Percentiles rank a stretch among this genome's conserved stretches.
These are phyloP conservation scores for Saccharum hybrid DNA, from an alignment of 202 grass and related monocot species.

Conservation along the genomic window DNA sequence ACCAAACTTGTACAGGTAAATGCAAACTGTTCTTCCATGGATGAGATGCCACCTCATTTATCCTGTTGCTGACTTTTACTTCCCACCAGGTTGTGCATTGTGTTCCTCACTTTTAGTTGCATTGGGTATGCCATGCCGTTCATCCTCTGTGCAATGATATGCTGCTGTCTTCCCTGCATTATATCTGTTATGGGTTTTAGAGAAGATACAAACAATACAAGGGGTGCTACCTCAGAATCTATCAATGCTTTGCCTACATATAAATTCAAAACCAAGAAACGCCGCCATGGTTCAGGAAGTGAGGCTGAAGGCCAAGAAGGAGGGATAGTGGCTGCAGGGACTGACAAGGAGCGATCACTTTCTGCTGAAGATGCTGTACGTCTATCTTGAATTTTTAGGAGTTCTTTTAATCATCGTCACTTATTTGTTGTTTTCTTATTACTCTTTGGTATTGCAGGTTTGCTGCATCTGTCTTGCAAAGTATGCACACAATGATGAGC, in stretches of 20 bases:
- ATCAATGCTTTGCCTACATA: slow-evolving; percentile 87
- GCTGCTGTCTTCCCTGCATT: slow-evolving; percentile 94
- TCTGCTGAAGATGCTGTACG: slow-evolving; percentile 90
- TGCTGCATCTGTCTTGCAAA: slow-evolving; percentile 95
- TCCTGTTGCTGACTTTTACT: slow-evolving; percentile 45
- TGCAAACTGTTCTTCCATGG: not conserved
- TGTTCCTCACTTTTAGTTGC: slow-evolving; percentile 95
- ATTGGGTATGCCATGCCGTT: slow-evolving; percentile 99
- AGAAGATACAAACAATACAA: slow-evolving; percentile 80
- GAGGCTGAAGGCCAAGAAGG: slow-evolving; percentile 71
- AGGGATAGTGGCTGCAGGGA: slow-evolving; percentile 84
- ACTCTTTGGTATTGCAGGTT: slow-evolving; percentile 55
- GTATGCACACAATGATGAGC: slow-evolving; percentile 90
- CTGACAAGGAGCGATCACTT: slow-evolving; percentile 80
- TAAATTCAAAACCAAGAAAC: slow-evolving; percentile 89
- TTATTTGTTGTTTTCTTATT: slow-evolving; percentile 9
- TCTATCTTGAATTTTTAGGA: not conserved
- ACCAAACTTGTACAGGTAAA: slow-evolving; percentile 92
- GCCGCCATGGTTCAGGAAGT: slow-evolving; percentile 55
- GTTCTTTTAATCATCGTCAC: not conserved
- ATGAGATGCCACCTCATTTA: slow-evolving; percentile 14
- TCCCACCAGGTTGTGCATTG: slow-evolving; percentile 83
- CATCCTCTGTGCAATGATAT: slow-evolving; percentile 96
- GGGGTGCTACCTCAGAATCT: slow-evolving; percentile 85
- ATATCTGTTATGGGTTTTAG: slow-evolving; percentile 96